Conservation (phyloP, 2,329 filamentous ascomycete species). For the Talaromyces pinophilus region DNA sequence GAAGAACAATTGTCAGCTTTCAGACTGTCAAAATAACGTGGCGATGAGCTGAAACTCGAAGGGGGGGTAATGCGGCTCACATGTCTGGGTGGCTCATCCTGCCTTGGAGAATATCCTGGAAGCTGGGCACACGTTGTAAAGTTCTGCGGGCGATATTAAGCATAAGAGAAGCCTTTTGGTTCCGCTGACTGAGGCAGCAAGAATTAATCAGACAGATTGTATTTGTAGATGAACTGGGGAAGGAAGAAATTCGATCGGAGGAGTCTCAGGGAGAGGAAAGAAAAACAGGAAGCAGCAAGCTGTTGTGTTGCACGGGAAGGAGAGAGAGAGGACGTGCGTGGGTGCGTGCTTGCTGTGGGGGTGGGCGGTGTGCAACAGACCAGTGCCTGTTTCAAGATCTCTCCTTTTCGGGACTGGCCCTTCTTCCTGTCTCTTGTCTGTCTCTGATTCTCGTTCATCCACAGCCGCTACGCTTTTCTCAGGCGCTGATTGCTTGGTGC, state of each 20-base stretch:
- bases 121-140: slow-evolving; percentile 47
- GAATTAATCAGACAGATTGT: slow-evolving; percentile 26
- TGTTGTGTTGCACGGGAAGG: slow-evolving; percentile 16
- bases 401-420: slow-evolving; percentile 14
- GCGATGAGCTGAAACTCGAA: not conserved
- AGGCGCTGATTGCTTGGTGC: slow-evolving; percentile 16
- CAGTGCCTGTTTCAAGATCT: slow-evolving; percentile 4
- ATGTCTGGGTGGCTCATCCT: slow-evolving; percentile 50
- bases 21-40: not conserved
- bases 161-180: slow-evolving; percentile 42
- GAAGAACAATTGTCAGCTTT: slow-evolving; percentile 24
- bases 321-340: not conserved
- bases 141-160: slow-evolving; percentile 47
- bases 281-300: slow-evolving; percentile 14
- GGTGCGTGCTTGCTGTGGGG: slow-evolving; percentile 20
- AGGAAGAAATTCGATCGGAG: slow-evolving; percentile 14
- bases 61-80: slow-evolving; percentile 33
- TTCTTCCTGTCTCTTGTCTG: slow-evolving; percentile 24
- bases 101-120: slow-evolving; percentile 50
- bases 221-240: slow-evolving; percentile 22
- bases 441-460: slow-evolving; percentile 32
- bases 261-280: slow-evolving; percentile 28
- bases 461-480: slow-evolving; percentile 22
- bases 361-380: slow-evolving; percentile 21
- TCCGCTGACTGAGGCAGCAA: slow-evolving; percentile 30